Base-by-base conservation (phyloP, 495 filamentous ascomycete species). In the Monascus purpureus region DNA sequence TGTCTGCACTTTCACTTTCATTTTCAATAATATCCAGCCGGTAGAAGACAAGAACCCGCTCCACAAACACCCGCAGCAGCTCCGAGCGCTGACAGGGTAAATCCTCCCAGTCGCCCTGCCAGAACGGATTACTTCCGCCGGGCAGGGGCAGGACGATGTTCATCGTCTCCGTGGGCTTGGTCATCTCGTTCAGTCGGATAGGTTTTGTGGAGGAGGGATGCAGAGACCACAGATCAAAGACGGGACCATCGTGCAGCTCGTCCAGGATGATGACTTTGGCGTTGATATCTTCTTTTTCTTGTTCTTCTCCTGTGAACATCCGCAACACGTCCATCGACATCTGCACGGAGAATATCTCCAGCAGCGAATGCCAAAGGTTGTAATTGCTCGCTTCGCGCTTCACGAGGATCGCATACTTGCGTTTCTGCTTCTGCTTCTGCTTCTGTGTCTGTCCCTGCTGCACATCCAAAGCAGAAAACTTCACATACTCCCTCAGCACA, bases 331-430 rank as follows among this genome's bases (percentile, higher is more conserved):
- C 55, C 18, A 62, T 32, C 4, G 46, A 51, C 46, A 59, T 42
- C 4, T 36, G 38, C 38, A 49, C 48, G 28, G 52, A 50, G 36
- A 46, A 50, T 17, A 63, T 46, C 34, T 63, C 59, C 49, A 56
- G 49, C 22, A 61, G 42, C 13, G 41, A 45, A 34, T 63, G 59
- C 59, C 59, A 63, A 8, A 48, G 23, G 35, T 59, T 61, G 6
- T 18, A 14, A 8, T 41, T 32, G 12, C 50, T 49, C n/a, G n/a
- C n/a, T 36, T 63, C 56, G 17, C 57, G 52, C 29, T 55, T 53
- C 32, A 59, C 36, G 16, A 61, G 35, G 25, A 63, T 47, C 3
- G 50, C 43, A 28, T 41, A 52, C 36, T 44, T 7, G n/a, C 7
- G 22, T 7, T 41, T 20, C n/a, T 1, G 13, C 12, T 4, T n/a